Percentiles rank a stretch among this genome's conserved stretches.
Evolutionary conservation across 768 basidiomycete genomes (phyloP).

Genomic region (Pleurotus eryngii): DNA sequence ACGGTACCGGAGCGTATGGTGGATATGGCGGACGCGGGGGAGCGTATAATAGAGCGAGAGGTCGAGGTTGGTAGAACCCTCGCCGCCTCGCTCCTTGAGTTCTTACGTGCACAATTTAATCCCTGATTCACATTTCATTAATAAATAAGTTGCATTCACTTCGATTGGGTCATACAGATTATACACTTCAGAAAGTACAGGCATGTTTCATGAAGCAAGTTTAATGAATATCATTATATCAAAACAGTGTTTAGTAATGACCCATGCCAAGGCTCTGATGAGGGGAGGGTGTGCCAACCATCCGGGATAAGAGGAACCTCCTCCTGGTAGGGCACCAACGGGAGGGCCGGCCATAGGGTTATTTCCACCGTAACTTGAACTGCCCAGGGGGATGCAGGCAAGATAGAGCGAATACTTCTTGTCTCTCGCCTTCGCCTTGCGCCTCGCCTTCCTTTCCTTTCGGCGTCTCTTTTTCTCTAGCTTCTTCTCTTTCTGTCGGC

Average conservation of each 20-base stretch:
- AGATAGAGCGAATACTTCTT: slow-evolving; percentile 65
- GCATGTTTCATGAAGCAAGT: no score
- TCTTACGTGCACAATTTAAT: slow-evolving; percentile 1
- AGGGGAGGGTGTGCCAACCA: slow-evolving; percentile 10
- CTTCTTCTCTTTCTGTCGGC: slow-evolving; percentile 49
- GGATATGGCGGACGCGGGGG: slow-evolving; percentile 15
- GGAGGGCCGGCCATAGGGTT: slow-evolving; percentile 8
- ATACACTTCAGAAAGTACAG: no score
- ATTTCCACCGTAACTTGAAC: neutral
- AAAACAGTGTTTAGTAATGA: slow-evolving; percentile 11
- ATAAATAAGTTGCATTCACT: no score
- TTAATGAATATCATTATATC: slow-evolving; percentile 6
- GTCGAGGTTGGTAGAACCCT: slow-evolving; percentile 43
- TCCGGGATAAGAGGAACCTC: slow-evolving; percentile 13
- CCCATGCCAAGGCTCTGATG: slow-evolving; percentile 1
- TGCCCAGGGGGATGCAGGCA: slow-evolving; percentile 38
- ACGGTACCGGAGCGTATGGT: slow-evolving; percentile 16
- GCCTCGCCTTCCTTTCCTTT: slow-evolving; percentile 62
- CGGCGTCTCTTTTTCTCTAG: slow-evolving; percentile 59
- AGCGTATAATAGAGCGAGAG: slow-evolving; percentile 40
- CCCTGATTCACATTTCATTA: neutral
- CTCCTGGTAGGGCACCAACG: slow-evolving; percentile 12
- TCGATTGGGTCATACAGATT: no score
- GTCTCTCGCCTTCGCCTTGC: slow-evolving; percentile 55
- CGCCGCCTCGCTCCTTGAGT: neutral